phyloP scores from a whole-genome alignment of 169 alveolate genomes.

The Plasmodium vivax region DNA sequence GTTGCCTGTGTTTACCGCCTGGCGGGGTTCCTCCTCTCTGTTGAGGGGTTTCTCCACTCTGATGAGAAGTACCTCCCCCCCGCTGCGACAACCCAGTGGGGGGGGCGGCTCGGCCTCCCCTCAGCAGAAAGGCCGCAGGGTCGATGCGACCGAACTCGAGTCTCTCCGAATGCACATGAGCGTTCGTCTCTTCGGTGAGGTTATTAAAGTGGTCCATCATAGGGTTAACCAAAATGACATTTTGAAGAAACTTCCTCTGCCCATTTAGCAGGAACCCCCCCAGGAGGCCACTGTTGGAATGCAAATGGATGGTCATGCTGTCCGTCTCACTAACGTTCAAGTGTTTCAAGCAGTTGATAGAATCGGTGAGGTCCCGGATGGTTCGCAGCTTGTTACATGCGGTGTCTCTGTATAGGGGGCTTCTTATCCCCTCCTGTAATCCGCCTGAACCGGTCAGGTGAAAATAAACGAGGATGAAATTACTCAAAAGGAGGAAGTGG shows the following conservation, averaged over 20 bases:
- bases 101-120: neutral
- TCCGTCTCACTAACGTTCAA: conserved; percentile 37
- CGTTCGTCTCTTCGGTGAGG: conserved; percentile 31
- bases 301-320: conserved; percentile 21
- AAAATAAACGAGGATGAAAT: conserved; percentile 33
- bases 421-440: neutral
- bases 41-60: too few relatives aligned
- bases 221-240: conserved; percentile 77
- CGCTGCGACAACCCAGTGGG: neutral
- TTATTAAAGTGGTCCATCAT: conserved; percentile 75
- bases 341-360: conserved; percentile 44
- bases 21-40: too few relatives aligned
- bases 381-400: neutral
- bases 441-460: conserved; percentile 71
- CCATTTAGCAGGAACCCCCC: conserved; percentile 38
- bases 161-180: conserved; percentile 73
- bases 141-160: conserved; percentile 77
- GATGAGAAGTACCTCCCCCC: neutral
- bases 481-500: conserved; percentile 24
- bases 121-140: neutral
- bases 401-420: neutral
- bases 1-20: neutral
- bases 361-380: conserved; percentile 24
- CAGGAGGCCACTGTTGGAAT: conserved; percentile 52
- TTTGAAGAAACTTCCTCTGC: neutral